Evolutionary conservation across 495 filamentous ascomycete genomes (phyloP).

Genomic region (Aeminium ludgeri): DNA sequence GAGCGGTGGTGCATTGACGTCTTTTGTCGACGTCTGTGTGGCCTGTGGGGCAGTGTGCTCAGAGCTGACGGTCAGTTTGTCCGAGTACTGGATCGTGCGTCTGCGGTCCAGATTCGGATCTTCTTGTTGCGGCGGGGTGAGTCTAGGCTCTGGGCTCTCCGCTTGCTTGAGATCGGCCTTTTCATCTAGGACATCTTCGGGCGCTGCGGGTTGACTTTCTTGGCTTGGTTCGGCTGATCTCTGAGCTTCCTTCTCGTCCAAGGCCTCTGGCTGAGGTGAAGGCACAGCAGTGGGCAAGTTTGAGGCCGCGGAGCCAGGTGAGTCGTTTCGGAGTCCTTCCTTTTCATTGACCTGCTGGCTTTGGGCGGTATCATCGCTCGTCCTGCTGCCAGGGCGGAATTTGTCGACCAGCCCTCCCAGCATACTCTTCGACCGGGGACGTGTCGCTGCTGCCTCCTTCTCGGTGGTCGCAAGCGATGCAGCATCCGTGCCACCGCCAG

Average conservation of each 20-base stretch:
- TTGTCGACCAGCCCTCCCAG: constrained; percentile 4
- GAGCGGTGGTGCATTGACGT: constrained; percentile 1
- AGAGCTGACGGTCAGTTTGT: constrained; percentile 1
- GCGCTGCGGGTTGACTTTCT: background rate
- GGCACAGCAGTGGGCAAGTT: constrained; percentile 13
- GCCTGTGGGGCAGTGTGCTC: constrained; percentile 5
- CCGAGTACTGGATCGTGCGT: constrained; percentile 14
- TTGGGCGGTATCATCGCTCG: constrained; percentile 19
- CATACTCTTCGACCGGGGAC: constrained; percentile 6
- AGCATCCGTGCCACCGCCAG: constrained; percentile 6
- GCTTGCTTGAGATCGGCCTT: too few relatives aligned
- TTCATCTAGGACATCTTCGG: background rate
- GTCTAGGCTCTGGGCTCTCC: too few relatives aligned
- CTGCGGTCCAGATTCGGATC: background rate
- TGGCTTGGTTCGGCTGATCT: background rate
- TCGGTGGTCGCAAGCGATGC: background rate
- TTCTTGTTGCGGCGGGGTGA: background rate
- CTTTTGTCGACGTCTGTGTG: constrained; percentile 1
- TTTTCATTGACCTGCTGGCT: constrained; percentile 20
- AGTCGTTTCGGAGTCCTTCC: constrained; percentile 19
- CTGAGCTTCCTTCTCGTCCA: constrained; percentile 27
- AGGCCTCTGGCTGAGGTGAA: constrained; percentile 5
- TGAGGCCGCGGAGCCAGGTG: constrained; percentile 6
- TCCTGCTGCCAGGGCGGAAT: constrained; percentile 9
- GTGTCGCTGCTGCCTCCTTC: background rate